These are phyloP conservation scores for Fusarium citri DNA, from an alignment of 2,329 filamentous ascomycete genomes.

Conservation along the genomic window DNA sequence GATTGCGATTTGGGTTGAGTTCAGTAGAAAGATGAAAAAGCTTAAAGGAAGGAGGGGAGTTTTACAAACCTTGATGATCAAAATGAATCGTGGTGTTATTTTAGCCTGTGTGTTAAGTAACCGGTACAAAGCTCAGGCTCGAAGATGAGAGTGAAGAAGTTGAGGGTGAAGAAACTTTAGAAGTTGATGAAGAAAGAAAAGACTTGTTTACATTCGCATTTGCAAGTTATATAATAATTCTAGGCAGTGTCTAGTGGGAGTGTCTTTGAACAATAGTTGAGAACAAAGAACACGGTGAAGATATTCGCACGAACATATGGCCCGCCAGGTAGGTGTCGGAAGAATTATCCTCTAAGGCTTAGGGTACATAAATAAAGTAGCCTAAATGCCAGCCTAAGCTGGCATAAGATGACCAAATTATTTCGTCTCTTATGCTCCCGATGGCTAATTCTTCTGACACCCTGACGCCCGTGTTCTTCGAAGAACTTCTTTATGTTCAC, in stretches of 20 bases:
- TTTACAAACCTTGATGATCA: not conserved
- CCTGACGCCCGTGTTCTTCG: constrained; percentile 9
- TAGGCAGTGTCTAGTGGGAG: not conserved
- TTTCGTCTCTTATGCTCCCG: too few species aligned
- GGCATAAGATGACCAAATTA: too few species aligned
- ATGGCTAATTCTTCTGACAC: too few species aligned
- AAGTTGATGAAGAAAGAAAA: not conserved
- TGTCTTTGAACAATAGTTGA: constrained; percentile 18
- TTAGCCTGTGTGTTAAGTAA: not conserved
- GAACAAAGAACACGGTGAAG: constrained; percentile 8
- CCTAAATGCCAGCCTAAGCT: too few species aligned
- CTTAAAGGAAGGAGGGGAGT: not conserved
- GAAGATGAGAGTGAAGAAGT: not conserved
- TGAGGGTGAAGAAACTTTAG: not conserved
- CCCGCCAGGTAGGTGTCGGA: too few species aligned
- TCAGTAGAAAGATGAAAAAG: not conserved
- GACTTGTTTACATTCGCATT: not conserved
- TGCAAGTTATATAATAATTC: not conserved
- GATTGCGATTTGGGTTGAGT: not conserved
- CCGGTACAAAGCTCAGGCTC: not conserved
- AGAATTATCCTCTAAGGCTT: too few species aligned
- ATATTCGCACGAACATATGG: not conserved
- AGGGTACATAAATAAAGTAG: too few species aligned
- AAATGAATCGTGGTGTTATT: not conserved
- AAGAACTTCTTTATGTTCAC: not conserved